A percentile compares a stretch with the other conserved stretches of the same genome.
Conservation (phyloP, 306 rosid species). For the Acacia melanoxylon region DNA sequence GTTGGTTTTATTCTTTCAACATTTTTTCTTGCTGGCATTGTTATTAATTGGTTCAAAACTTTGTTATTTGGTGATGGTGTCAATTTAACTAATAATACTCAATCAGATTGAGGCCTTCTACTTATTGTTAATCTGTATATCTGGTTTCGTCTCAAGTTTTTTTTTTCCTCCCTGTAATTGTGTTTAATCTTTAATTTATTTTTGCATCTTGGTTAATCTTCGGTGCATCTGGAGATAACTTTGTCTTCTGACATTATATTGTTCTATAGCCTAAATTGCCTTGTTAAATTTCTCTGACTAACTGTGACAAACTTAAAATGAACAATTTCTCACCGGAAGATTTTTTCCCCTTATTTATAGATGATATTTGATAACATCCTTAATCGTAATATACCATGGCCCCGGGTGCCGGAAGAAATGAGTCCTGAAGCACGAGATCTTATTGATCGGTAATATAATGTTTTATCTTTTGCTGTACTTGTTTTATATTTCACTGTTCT, state of each 20-base stretch:
- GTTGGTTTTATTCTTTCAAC: background rate
- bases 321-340: slow-evolving; percentile 25
- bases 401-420: slow-evolving; percentile 82
- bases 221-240: background rate
- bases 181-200: background rate
- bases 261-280: background rate
- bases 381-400: slow-evolving; percentile 96
- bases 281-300: background rate
- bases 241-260: background rate
- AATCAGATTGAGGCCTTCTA: background rate
- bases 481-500: slow-evolving; percentile 15
- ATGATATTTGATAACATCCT: slow-evolving; percentile 95
- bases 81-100: background rate
- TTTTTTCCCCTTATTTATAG: slow-evolving; percentile 43
- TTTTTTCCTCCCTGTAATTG: background rate
- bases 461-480: slow-evolving; percentile 15
- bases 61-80: background rate
- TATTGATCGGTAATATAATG: slow-evolving; percentile 73
- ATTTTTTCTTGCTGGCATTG: background rate
- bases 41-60: background rate
- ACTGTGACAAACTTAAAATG: background rate
- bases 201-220: background rate
- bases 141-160: background rate
- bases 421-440: slow-evolving; percentile 87
- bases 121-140: background rate